phyloP scores from a whole-genome alignment of 73 alveolate species.

The Symbiodinium pilosum region DNA sequence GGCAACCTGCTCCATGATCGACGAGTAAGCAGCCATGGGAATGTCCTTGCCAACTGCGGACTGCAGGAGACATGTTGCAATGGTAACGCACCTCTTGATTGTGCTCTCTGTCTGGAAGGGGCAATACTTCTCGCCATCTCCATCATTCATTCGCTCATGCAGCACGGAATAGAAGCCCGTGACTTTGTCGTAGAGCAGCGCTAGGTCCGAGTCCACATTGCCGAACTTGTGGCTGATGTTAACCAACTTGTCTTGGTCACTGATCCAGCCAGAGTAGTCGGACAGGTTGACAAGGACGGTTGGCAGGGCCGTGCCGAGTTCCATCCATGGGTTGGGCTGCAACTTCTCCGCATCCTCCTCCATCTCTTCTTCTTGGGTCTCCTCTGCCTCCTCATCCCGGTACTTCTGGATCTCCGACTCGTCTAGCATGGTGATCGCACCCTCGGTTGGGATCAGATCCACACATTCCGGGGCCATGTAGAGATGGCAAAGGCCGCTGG shows the following conservation, averaged over 20 bases:
- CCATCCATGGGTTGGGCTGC: background rate
- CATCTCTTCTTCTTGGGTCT: background rate
- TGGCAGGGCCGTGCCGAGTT: background rate
- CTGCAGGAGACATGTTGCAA: background rate
- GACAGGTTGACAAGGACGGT: background rate
- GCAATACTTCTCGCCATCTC: background rate
- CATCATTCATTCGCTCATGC: background rate
- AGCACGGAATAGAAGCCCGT: background rate
- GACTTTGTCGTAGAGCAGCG: background rate
- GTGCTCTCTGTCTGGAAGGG: background rate
- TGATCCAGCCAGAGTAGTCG: background rate
- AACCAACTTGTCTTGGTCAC: background rate
- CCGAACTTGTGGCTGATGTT: background rate
- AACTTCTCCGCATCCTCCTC: background rate
- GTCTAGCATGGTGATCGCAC: background rate
- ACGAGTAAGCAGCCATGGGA: background rate
- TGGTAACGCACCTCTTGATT: background rate
- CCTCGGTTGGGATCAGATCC: background rate
- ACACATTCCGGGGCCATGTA: background rate
- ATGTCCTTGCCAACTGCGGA: background rate
- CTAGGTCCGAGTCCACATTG: background rate
- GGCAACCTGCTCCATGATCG: background rate
- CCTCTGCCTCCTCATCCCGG: background rate
- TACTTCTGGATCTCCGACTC: background rate
- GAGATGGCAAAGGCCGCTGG: background rate